A percentile compares a stretch with the other conserved stretches of the same genome.
These are phyloP conservation scores for Aspergillus pseudotamarii DNA, from an alignment of 2,329 filamentous ascomycete genomes.

Conservation along the genomic window DNA sequence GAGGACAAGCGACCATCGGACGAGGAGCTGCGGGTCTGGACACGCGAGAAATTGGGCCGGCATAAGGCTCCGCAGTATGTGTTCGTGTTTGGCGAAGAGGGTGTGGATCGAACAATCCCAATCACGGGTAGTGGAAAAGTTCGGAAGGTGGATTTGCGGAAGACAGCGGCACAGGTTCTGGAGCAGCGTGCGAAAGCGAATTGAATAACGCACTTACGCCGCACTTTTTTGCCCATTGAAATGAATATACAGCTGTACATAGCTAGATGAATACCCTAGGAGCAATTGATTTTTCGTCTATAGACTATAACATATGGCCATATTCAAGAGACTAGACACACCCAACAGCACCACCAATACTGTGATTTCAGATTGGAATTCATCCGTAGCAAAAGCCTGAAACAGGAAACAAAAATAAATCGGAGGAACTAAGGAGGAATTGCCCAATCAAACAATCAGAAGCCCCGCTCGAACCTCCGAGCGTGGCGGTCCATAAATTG, in stretches of 20 bases:
- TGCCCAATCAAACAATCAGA: neutral
- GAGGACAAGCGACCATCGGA: slow-evolving; percentile 46
- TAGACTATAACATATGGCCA: neutral
- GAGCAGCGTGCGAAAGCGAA: slow-evolving; percentile 33
- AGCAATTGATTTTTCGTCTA: neutral
- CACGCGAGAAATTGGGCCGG: slow-evolving; percentile 61
- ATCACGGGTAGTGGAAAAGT: slow-evolving; percentile 74
- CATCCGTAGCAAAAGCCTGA: neutral
- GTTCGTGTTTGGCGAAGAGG: slow-evolving; percentile 72
- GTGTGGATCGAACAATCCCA: slow-evolving; percentile 57
- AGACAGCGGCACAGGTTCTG: slow-evolving; percentile 45
- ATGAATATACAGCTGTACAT: slow-evolving; percentile 10
- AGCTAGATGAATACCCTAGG: slow-evolving; percentile 5
- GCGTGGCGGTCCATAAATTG: neutral
- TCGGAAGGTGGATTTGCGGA: slow-evolving; percentile 61
- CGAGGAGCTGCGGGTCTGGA: slow-evolving; percentile 65
- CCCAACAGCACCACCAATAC: neutral
- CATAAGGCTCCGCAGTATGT: slow-evolving; percentile 72
- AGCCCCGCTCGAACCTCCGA: neutral
- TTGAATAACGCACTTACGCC: neutral
- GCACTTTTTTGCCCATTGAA: neutral
- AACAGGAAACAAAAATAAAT: neutral
- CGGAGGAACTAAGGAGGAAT: neutral
- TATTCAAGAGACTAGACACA: too few species aligned
- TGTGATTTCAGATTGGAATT: neutral